These are phyloP conservation scores for Boletus vermiculosoides DNA, from an alignment of 768 basidiomycete species.

Conservation along the genomic window DNA sequence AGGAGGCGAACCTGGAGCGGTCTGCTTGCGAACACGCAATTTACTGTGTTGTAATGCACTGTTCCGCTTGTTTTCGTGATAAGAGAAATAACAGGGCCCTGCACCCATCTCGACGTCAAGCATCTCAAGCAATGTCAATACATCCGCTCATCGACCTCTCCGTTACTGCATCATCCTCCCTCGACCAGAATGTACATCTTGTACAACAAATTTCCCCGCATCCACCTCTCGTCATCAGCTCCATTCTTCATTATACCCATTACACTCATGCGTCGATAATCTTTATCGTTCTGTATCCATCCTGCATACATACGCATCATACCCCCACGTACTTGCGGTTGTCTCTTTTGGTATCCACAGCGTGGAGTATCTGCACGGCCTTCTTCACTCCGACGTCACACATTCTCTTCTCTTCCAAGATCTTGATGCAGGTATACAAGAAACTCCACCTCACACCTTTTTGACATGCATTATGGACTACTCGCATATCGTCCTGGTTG, in stretches of 20 bases:
- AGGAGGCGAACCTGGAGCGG: constrained; percentile 14
- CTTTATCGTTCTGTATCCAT: constrained; percentile 37
- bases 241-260: constrained; percentile 24
- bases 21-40: constrained; percentile 23
- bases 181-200: constrained; percentile 20
- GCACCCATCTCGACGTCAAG: not conserved
- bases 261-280: constrained; percentile 31
- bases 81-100: constrained; percentile 30
- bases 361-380: constrained; percentile 16
- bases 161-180: constrained; percentile 4
- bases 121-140: not conserved
- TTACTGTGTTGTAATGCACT: constrained; percentile 31
- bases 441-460: constrained; percentile 16
- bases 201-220: constrained; percentile 20
- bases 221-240: constrained; percentile 9
- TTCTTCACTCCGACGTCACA: constrained; percentile 10
- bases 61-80: constrained; percentile 28
- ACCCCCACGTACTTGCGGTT: constrained; percentile 21
- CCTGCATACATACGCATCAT: constrained; percentile 30
- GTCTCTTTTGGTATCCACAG: constrained; percentile 17
- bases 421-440: constrained; percentile 24
- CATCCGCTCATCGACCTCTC: constrained; percentile 3
- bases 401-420: constrained; percentile 13
- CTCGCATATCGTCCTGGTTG: constrained; percentile 25
- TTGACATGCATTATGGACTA: constrained; percentile 32